Evolutionary conservation across 305 asterid genomes (phyloP).

Genomic region (Solanum chacoense): DNA sequence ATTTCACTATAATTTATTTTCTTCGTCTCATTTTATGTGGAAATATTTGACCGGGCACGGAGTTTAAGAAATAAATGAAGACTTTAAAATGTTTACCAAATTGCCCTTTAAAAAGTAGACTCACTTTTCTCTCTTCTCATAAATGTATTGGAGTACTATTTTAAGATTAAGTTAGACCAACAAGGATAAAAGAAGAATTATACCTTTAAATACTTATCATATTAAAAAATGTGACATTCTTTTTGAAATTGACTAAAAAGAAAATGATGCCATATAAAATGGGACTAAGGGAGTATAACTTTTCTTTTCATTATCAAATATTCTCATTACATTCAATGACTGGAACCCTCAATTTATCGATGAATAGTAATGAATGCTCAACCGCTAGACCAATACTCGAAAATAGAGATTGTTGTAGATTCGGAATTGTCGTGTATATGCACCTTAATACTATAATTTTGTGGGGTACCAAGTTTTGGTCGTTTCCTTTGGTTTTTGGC

Average conservation of each 20-base stretch:
- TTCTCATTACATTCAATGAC: neutral
- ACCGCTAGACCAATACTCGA: neutral
- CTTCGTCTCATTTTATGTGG: too few species aligned
- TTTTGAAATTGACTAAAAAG: fast-evolving
- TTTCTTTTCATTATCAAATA: neutral
- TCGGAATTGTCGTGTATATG: neutral
- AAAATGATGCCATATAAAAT: too few species aligned
- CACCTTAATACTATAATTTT: neutral
- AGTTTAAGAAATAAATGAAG: too few species aligned
- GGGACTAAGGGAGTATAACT: neutral
- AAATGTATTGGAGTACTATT: too few species aligned
- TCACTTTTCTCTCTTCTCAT: too few species aligned
- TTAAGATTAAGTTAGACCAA: too few species aligned
- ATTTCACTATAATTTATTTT: neutral
- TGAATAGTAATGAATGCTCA: neutral
- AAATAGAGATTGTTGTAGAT: neutral
- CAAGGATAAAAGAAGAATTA: too few species aligned
- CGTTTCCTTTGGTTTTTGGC: neutral
- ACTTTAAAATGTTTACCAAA: too few species aligned
- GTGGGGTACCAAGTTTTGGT: neutral
- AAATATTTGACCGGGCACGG: fast-evolving
- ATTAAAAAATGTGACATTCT: too few species aligned
- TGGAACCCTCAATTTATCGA: neutral
- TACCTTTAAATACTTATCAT: too few species aligned
- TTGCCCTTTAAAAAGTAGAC: too few species aligned